These are phyloP conservation scores for Alnus rubra DNA, from an alignment of 306 rosid species.

Conservation along the genomic window DNA sequence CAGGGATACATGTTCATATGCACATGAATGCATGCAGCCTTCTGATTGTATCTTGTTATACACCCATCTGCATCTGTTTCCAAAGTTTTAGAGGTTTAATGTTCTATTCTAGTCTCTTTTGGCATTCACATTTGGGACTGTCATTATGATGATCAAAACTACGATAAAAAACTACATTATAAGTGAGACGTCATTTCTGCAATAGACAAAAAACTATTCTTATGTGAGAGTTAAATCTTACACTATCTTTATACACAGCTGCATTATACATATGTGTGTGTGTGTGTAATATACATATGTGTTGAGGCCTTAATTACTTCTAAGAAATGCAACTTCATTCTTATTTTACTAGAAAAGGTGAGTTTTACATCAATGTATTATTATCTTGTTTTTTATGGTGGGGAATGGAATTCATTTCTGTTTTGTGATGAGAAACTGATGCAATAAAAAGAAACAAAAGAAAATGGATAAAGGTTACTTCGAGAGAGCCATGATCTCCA, in stretches of 20 bases:
- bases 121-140: neutral
- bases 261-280: neutral
- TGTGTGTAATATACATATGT: neutral
- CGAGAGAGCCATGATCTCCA: too few species aligned
- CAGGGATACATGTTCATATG: neutral
- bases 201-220: neutral
- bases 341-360: too few species aligned
- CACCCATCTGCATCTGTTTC: neutral
- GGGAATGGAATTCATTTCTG: neutral
- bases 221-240: neutral
- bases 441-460: too few species aligned
- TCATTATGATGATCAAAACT: neutral
- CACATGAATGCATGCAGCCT: neutral
- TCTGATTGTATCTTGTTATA: neutral
- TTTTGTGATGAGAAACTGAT: neutral
- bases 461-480: too few species aligned
- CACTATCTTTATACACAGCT: neutral
- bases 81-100: neutral
- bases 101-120: neutral
- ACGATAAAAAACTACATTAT: neutral
- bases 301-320: neutral
- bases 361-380: neutral
- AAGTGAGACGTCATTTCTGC: neutral
- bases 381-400: neutral
- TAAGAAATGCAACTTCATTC: neutral